Conservation (phyloP, 352 stramenopile species). For the Thraustochytrium sp. region DNA sequence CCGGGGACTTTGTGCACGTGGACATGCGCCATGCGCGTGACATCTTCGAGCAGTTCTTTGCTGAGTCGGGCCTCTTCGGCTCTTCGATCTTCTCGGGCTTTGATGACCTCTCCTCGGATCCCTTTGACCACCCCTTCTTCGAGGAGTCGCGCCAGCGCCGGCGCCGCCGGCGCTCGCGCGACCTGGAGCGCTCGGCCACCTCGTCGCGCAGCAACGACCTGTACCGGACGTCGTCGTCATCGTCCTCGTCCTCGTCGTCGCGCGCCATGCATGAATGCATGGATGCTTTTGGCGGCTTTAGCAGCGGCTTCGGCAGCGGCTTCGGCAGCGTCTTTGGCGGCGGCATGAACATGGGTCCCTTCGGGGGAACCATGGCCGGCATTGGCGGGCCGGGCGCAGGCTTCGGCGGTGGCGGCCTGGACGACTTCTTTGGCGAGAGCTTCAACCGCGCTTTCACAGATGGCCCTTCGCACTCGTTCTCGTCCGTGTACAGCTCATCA, state of each 20-base stretch:
- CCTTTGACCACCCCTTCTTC: conserved; percentile 4
- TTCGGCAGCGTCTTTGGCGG: background rate
- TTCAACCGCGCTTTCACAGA: background rate
- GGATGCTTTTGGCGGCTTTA: background rate
- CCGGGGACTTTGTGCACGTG: background rate
- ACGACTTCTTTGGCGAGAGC: background rate
- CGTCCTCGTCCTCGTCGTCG: too few relatives aligned
- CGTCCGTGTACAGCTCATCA: background rate
- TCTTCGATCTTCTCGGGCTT: background rate
- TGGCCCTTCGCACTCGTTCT: conserved; percentile 28
- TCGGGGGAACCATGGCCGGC: background rate
- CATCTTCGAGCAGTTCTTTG: conserved; percentile 82
- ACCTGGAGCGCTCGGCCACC: too few relatives aligned
- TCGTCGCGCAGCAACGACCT: too few relatives aligned
- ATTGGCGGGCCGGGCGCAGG: background rate
- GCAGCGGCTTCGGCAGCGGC: background rate
- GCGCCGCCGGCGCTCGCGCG: too few relatives aligned
- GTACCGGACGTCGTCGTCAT: too few relatives aligned
- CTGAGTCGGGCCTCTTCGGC: conserved; percentile 62
- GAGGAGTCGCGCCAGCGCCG: too few relatives aligned
- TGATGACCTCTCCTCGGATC: background rate
- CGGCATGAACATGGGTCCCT: background rate
- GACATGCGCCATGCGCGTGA: conserved; percentile 10
- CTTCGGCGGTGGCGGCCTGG: background rate
- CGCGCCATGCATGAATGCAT: background rate